Conservation (phyloP, 805 yeast genomes). For the Candida boleticola region DNA sequence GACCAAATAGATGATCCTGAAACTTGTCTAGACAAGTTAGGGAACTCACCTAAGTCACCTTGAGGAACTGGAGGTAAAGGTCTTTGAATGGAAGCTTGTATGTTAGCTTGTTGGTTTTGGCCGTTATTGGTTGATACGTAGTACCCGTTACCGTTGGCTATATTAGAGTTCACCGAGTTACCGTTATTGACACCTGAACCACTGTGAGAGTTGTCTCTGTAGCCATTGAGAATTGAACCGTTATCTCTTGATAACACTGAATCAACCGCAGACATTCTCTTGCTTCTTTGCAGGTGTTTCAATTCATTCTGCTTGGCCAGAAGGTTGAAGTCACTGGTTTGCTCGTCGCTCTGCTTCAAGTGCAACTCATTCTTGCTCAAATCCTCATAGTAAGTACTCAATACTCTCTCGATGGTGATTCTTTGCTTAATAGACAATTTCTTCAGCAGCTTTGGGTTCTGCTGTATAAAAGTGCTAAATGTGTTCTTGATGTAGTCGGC, state of each 20-base stretch:
- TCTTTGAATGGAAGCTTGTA: slow-evolving; percentile 1
- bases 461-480: slow-evolving; percentile 39
- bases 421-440: slow-evolving; percentile 35
- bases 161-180: background rate
- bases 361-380: slow-evolving; percentile 37
- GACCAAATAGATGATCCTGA: slow-evolving; percentile 39
- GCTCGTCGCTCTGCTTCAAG: slow-evolving; percentile 28
- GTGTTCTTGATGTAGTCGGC: slow-evolving; percentile 42
- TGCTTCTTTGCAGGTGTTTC: slow-evolving; percentile 5
- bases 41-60: background rate
- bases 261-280: slow-evolving; percentile 20
- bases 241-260: slow-evolving; percentile 13
- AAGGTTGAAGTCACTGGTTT: slow-evolving; percentile 4
- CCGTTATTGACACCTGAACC: background rate
- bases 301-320: slow-evolving; percentile 3
- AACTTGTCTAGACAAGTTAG: slow-evolving; percentile 20
- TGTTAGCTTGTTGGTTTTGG: background rate
- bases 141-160: background rate
- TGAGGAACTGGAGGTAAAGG: slow-evolving; percentile 5
- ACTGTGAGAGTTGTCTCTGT: background rate
- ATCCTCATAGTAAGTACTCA: slow-evolving; percentile 44
- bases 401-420: slow-evolving; percentile 44
- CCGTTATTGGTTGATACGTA: background rate
- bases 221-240: slow-evolving; percentile 4
- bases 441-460: slow-evolving; percentile 25